Evolutionary conservation across 768 basidiomycete genomes (phyloP), one percentile per base, ranked within the genome.

Genomic region (Cantharellus cinnabarinus): DNA sequence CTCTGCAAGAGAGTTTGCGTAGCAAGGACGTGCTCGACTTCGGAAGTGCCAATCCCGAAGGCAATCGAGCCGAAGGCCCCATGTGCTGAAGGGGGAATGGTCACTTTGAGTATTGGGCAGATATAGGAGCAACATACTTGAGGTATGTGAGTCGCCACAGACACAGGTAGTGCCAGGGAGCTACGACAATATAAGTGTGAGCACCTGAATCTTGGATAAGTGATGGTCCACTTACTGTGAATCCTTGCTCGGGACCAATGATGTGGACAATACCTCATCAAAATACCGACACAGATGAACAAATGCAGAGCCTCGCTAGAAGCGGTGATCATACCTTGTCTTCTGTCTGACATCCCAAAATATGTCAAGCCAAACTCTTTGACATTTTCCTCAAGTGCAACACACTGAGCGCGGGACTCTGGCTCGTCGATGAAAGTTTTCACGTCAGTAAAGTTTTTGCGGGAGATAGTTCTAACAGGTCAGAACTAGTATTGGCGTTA

Each of bases 221-320:
- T 5, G 34, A 5, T 5, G 5, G 7, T 4, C 29, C 5, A 65
- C 76, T 58, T 66, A 81, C 81, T 52, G 89, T 91, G 68, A 93
- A 93, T 42, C 89, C 89, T 73, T 93, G 89, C 68, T 93, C 89
- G 56, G 89, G 89, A 51, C 89, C 89, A 66, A 93, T 93, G 63
- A 93, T 76, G 70, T 93, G 87, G 4, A 88, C 84, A 63, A 85
- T 88, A 60, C 81, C 84, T 85, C 62, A 40, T 41, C 56, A 39
- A 7, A 54, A 54, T 10, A 7, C 38, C 7, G 38, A 7, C 41
- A 56, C 20, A n/a, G 15, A 29, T 40, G 20, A 15, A 58, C 20
- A 41, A 35, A 41, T 51, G 55, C 34, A 34, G 44, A n/a, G 41
- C 3, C n/a, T 35, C 10, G 5, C 5, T 5, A 35, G 41, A 55